These are phyloP conservation scores for Talaromyces sp. DNA, from an alignment of 2,329 filamentous ascomycete genomes.

Conservation along the genomic window DNA sequence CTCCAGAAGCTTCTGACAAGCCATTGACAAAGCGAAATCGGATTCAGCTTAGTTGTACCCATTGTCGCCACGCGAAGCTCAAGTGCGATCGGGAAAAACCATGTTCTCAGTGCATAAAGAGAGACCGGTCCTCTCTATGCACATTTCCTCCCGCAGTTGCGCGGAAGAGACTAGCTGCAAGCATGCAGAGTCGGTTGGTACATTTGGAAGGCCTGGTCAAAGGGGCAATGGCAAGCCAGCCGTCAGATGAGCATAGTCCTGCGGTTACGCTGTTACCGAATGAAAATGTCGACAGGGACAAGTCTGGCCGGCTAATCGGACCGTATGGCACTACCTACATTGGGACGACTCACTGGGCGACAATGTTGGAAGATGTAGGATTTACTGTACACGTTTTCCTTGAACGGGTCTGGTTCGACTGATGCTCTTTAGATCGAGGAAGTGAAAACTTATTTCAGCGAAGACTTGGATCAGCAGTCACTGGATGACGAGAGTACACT, in stretches of 20 bases:
- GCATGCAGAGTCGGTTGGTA: constrained; percentile 1
- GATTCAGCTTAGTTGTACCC: neutral
- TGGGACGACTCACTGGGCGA: constrained; percentile 5
- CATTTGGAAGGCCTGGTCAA: constrained; percentile 13
- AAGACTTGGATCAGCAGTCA: neutral
- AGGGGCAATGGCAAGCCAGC: constrained; percentile 12
- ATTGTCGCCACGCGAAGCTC: constrained; percentile 11
- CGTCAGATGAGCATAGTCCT: neutral
- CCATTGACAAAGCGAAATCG: neutral
- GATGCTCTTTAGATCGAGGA: constrained; percentile 7
- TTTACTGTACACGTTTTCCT: neutral
- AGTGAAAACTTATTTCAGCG: constrained; percentile 9
- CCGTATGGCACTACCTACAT: constrained; percentile 5
- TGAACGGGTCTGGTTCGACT: neutral
- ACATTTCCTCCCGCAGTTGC: constrained; percentile 3
- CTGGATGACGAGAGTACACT: neutral
- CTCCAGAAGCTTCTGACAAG: neutral
- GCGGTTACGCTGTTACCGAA: neutral
- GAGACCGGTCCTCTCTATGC: constrained; percentile 8
- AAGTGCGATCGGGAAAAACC: constrained; percentile 10
- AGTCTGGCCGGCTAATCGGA: neutral
- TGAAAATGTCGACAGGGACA: neutral
- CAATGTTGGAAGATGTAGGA: constrained; percentile 13
- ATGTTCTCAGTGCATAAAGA: constrained; percentile 7
- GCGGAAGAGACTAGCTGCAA: neutral